These are phyloP conservation scores for Salix brachista DNA, from an alignment of 345 rosid genomes.

Conservation along the genomic window DNA sequence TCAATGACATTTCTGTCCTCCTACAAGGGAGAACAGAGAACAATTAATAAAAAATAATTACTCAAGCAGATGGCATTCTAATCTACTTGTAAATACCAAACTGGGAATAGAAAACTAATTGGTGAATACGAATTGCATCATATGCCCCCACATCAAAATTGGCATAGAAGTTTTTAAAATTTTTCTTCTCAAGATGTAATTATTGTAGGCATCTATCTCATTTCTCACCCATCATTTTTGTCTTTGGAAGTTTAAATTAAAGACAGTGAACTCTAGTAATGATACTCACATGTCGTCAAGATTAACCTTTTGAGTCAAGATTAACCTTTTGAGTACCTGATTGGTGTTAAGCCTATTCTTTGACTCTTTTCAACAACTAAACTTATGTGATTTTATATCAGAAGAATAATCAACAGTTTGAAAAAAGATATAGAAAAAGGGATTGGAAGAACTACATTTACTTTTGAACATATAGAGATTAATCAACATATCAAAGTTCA, in stretches of 20 bases:
- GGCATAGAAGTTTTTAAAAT: background rate
- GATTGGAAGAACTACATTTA: background rate
- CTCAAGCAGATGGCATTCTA: background rate
- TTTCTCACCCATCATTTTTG: background rate
- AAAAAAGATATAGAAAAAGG: background rate
- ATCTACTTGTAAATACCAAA: background rate
- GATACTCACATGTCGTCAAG: background rate
- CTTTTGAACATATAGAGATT: background rate
- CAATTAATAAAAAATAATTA: background rate
- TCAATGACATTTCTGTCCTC: slow-evolving; percentile 73
- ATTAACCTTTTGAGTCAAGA: background rate
- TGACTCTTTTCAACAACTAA: background rate
- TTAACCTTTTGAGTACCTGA: background rate
- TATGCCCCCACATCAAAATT: background rate
- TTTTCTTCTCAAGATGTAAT: background rate
- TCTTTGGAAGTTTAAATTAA: background rate
- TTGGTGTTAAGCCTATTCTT: background rate
- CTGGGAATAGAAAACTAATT: background rate
- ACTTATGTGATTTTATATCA: background rate
- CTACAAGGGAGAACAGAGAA: slow-evolving; percentile 32
- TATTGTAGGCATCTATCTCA: background rate
- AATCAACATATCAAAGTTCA: background rate
- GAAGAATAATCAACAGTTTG: background rate
- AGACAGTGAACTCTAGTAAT: background rate
- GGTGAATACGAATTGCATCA: background rate